Conservation (phyloP, 345 rosid genomes). For the Eutrema yunnanense region DNA sequence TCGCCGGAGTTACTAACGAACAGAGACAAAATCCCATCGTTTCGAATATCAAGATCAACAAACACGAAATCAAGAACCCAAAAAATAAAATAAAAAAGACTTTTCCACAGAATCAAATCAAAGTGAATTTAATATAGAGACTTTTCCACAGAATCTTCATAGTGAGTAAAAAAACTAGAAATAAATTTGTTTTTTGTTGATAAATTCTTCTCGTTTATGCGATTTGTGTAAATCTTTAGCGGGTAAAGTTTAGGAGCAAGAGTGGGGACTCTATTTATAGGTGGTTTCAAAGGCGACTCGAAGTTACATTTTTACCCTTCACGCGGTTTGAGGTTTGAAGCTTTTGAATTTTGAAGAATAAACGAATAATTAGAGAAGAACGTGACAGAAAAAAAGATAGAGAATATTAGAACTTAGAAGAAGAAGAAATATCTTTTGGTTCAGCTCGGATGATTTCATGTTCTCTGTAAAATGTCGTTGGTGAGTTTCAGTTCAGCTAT, state of each 20-base stretch:
- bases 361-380: slow-evolving; percentile 1
- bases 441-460: too few species aligned
- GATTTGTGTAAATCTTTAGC: background rate
- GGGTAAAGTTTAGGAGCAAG: slow-evolving; percentile 10
- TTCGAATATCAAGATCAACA: background rate
- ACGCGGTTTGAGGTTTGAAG: slow-evolving; percentile 2
- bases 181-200: background rate
- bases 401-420: background rate
- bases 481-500: too few species aligned
- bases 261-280: background rate
- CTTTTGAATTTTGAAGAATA: slow-evolving; percentile 4
- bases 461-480: too few species aligned
- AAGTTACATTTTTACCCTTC: background rate
- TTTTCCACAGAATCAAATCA: background rate
- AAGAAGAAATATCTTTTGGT: too few species aligned
- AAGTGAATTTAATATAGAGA: too few species aligned
- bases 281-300: background rate
- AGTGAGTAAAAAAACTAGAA: background rate
- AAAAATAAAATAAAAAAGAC: background rate
- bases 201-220: background rate
- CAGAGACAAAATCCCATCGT: slow-evolving; percentile 7
- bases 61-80: background rate
- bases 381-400: background rate
- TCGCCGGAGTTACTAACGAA: slow-evolving; percentile 1
- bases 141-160: background rate